Conservation (phyloP, 805 yeast genomes). For the Candida ascalaphidarum region DNA sequence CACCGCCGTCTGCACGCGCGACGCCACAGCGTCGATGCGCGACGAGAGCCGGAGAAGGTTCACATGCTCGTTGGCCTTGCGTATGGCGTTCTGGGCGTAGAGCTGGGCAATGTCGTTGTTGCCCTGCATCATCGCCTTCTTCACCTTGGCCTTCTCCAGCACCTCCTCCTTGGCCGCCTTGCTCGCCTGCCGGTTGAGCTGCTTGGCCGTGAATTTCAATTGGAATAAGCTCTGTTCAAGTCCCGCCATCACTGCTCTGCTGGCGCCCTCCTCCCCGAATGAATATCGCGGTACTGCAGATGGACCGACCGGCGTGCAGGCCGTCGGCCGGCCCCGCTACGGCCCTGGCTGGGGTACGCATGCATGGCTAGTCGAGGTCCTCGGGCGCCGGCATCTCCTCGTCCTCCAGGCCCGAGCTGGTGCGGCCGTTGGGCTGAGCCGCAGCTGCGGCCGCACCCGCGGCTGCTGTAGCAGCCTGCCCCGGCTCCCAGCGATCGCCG, state of each 20-base stretch:
- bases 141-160: slow-evolving; percentile 78
- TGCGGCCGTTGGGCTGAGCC: no score
- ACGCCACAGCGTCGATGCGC: slow-evolving; percentile 91
- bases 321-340: no score
- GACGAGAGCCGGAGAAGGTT: slow-evolving; percentile 78
- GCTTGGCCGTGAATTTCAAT: slow-evolving; percentile 78
- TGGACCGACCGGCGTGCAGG: no score
- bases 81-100: slow-evolving; percentile 92
- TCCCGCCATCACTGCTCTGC: slow-evolving; percentile 12
- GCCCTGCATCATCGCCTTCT: slow-evolving; percentile 80
- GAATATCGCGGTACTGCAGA: no score
- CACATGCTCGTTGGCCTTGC: slow-evolving; percentile 81
- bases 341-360: no score
- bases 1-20: slow-evolving; percentile 94
- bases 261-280: no score
- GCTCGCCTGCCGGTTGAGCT: slow-evolving; percentile 79
- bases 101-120: slow-evolving; percentile 87
- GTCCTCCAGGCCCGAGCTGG: no score
- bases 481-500: no score
- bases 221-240: slow-evolving; percentile 21
- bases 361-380: no score
- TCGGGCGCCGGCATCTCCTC: no score
- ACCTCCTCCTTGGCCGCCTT: slow-evolving; percentile 88
- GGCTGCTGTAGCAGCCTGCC: no score
- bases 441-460: no score